Evolutionary conservation across 331 rosid species (phyloP).

Genomic region (Cucumis variabilis): DNA sequence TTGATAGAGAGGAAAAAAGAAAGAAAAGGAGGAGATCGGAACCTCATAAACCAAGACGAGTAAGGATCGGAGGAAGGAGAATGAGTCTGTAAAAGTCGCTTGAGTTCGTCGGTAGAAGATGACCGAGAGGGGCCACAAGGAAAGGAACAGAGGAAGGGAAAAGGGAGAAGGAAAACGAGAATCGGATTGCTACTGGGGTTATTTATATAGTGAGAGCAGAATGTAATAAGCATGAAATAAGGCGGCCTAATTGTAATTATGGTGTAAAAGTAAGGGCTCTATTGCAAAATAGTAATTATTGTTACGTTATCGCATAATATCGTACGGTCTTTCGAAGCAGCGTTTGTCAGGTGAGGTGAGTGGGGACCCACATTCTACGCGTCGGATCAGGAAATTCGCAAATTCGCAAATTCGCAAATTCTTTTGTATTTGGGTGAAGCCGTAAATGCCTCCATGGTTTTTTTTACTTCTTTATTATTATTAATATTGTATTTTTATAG

Average conservation of each 20-base stretch:
- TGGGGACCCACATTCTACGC: slow-evolving; percentile 14
- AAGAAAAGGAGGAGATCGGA: neutral
- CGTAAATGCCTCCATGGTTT: too few species aligned
- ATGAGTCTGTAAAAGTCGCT: slow-evolving; percentile 52
- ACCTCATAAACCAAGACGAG: slow-evolving; percentile 99
- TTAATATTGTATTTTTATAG: too few species aligned
- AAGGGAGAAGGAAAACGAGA: neutral
- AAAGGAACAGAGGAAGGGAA: neutral
- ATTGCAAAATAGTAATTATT: neutral
- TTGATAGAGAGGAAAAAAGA: neutral
- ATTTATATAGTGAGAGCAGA: neutral
- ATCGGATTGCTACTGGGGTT: neutral
- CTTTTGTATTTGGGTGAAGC: neutral
- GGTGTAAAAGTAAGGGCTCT: neutral
- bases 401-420: neutral
- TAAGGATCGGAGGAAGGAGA: slow-evolving; percentile 64
- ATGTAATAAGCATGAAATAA: neutral
- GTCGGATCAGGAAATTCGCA: neutral
- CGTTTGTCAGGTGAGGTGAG: slow-evolving; percentile 9
- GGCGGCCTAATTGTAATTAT: neutral
- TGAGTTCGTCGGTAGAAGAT: slow-evolving; percentile 26
- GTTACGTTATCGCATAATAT: neutral
- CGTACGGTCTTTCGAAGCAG: neutral
- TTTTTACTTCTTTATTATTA: too few species aligned
- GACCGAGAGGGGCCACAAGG: slow-evolving; percentile 22